Evolutionary conservation across 306 rosid species (phyloP), one percentile per base, ranked within the genome.

Genomic region (Alnus glutinosa): DNA sequence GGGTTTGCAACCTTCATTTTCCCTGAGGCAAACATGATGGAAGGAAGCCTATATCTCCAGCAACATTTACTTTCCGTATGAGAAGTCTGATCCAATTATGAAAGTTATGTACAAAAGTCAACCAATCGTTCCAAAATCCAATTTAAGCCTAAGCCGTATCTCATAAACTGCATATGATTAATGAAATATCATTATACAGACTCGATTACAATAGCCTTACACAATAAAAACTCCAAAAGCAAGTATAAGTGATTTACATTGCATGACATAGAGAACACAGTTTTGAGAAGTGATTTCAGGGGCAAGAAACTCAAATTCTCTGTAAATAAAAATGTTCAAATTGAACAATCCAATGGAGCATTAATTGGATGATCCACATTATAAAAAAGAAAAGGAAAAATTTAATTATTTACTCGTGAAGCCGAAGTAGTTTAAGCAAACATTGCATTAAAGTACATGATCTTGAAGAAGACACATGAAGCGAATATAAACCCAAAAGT

Each of bases 401-500:
- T 42, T 46, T 68, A 57, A 46, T 50, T 54, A 54, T 36, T 62
- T 48, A 48, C 15, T 6, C 54, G 37, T 2, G 47, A 10, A 49
- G 23, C 62, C 28, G 30, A 37, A 52, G 30, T 15, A 34, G 37
- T 58, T 71, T 52, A 78, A 23, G 15, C 52, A 4, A 75, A 71
- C 55, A 39, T 68, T 66, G 37, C 52, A 55, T 39, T 72, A 6
- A 59, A 49, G 67, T 67, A 77, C 19, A 42, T 36, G 44, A 57
- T 32, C 74, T 14, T 68, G 55, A 57, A 58, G 46, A 37, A 71
- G 63, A 72, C 50, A 76, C 62, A 80, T 42, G 12, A 52, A 32
- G 13, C 73, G 10, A 28, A 59, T n/a, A 59, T 59, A n/a, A 55
- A 61, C 28, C 18, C 54, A 66, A 1, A 48, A 32, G 3, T 15